Evolutionary conservation across 495 filamentous ascomycete species (phyloP).

Genomic region (Rhizodiscina lignyota): DNA sequence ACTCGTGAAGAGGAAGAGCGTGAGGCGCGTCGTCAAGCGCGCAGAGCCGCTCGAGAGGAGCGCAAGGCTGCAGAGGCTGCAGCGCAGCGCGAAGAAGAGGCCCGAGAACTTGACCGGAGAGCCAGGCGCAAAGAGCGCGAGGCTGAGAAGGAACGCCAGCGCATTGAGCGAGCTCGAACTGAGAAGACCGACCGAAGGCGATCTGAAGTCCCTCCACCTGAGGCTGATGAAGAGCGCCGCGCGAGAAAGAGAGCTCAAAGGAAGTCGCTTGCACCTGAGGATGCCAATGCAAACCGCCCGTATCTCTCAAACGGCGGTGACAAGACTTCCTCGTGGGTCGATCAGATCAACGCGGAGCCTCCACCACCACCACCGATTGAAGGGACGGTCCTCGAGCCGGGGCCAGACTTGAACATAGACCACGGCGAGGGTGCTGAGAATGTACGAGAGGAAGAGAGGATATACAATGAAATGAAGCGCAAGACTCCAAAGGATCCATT

Average conservation of each 20-base stretch:
- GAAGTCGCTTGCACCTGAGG: not conserved
- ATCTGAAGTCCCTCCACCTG: not conserved
- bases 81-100: conserved; percentile 12
- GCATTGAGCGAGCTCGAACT: too few relatives aligned
- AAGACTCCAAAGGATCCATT: too few relatives aligned
- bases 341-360: conserved; percentile 10
- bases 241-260: not conserved
- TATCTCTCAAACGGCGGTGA: conserved; percentile 14
- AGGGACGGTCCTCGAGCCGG: conserved; percentile 16
- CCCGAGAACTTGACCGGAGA: conserved; percentile 9
- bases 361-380: conserved; percentile 13
- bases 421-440: too few relatives aligned
- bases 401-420: too few relatives aligned
- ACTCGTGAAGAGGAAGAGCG: not conserved
- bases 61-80: conserved; percentile 10
- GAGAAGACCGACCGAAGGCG: conserved; percentile 7
- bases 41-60: conserved; percentile 5
- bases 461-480: too few relatives aligned
- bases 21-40: not conserved
- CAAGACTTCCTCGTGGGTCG: conserved; percentile 17
- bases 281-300: conserved; percentile 1
- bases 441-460: too few relatives aligned
- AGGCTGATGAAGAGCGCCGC: conserved; percentile 10
- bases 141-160: conserved; percentile 2
- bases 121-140: conserved; percentile 10